These are phyloP conservation scores for Populus hybrid DNA, from an alignment of 441 rosid genomes.

Conservation along the genomic window DNA sequence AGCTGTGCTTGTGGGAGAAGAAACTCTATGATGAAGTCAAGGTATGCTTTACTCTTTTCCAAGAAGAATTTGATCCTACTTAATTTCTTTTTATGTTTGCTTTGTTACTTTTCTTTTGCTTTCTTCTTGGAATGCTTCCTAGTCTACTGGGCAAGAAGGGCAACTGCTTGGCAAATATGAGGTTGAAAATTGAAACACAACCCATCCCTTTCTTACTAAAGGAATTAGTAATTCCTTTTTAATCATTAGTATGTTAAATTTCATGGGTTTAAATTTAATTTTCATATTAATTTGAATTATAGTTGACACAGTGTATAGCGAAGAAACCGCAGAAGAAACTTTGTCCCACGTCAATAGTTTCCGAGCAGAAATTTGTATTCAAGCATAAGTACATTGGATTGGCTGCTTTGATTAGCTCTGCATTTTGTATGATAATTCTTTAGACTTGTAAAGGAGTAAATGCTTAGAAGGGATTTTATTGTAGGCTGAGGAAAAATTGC, in stretches of 20 bases:
- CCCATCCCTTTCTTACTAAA: background rate
- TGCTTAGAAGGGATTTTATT: slow-evolving; percentile 8
- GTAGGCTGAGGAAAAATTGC: slow-evolving; percentile 85
- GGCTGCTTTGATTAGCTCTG: background rate
- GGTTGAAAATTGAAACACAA: background rate
- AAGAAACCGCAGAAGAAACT: too few species aligned
- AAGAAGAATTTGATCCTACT: background rate
- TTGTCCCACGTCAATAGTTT: too few species aligned
- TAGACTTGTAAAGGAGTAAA: background rate
- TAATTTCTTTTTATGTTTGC: background rate
- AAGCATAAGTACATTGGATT: background rate
- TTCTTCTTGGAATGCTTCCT: slow-evolving; percentile 7
- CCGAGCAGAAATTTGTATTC: background rate
- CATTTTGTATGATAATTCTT: background rate
- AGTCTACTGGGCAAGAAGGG: background rate
- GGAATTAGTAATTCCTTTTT: background rate
- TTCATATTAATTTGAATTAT: too few species aligned
- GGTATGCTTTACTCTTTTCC: slow-evolving; percentile 45
- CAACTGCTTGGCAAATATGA: background rate
- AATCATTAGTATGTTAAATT: background rate
- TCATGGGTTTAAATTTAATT: background rate
- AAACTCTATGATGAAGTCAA: slow-evolving; percentile 91
- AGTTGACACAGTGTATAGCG: too few species aligned
- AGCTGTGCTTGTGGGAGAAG: slow-evolving; percentile 89
- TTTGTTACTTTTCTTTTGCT: background rate